Base-by-base conservation (phyloP, 495 filamentous ascomycete genomes). In the Parathielavia hyrcaniae region DNA sequence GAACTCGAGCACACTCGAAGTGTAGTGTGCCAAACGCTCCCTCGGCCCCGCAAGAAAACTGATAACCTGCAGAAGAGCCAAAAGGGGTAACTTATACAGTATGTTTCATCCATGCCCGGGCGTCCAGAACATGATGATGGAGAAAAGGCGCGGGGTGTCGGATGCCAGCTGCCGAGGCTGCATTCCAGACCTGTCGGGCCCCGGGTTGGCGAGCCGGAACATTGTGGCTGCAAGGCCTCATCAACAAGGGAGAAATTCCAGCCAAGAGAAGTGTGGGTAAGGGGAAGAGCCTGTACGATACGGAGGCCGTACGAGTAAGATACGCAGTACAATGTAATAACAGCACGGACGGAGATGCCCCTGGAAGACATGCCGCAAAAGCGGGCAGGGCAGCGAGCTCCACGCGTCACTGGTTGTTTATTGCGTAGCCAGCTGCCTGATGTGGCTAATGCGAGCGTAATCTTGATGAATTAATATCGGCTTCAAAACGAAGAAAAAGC, bases 121-220 rank as follows among this genome's bases (percentile, higher is more conserved):
- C 19, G 50, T 48, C 30, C 3, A 30, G 11, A 9, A 2, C 34
- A 51, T n/a, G 30, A 51, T 26, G 36, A 43, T 38, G 38, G 34
- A 44, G 41, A 22, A 38, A 22, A 38, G 50, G 32, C 34, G 38
- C 43, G 57, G 57, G 40, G 23, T 39, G 50, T 26, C 38, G 41
- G 46, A 40, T 32, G 55, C 35, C 45, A 40, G 46, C 45, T 61
- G 59, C 59, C 59, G 53, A 61, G 59, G 53, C 46, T 46, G 46
- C 46, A 39, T 13, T 40, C 20, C 20, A 39, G 34, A 54, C 30
- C 19, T 30, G 30, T 40, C 45, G 26, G n/a, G n/a, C 52, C 32
- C 23, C 51, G 19, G 19, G 22, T 26, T 22, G 45, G 43, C 51
- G 45, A 50, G 53, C 53, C 59, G 53, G 59, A 61, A 61, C 6